Evolutionary conservation across 2,329 filamentous ascomycete genomes (phyloP).

Genomic region (Pseudocercospora vitis): DNA sequence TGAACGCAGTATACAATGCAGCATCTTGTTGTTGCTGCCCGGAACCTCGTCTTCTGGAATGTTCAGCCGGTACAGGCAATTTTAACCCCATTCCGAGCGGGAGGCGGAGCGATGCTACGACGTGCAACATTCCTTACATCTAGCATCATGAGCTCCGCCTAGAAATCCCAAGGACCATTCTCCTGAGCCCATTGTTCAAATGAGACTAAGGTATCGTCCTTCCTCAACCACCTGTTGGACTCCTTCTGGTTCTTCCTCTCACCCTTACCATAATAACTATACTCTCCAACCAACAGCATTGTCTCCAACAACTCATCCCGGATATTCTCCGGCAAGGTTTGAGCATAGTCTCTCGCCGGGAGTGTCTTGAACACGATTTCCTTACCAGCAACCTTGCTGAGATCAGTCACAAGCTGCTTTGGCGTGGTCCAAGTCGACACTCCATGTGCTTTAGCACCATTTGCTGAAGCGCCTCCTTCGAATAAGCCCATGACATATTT

Average conservation of each 20-base stretch:
- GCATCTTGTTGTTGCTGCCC: too few relatives aligned
- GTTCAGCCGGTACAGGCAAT: too few relatives aligned
- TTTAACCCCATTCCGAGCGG: too few relatives aligned
- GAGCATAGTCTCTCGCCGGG: constrained; percentile 28
- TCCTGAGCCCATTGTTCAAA: constrained; percentile 25
- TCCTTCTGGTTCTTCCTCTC: constrained; percentile 31
- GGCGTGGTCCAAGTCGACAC: constrained; percentile 34
- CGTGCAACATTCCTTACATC: not conserved
- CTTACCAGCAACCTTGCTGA: constrained; percentile 28
- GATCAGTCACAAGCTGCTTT: constrained; percentile 28
- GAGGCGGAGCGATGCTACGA: not conserved
- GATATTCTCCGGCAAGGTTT: constrained; percentile 30
- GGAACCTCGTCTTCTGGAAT: too few relatives aligned
- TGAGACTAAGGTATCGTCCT: constrained; percentile 24
- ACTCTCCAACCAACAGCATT: constrained; percentile 32
- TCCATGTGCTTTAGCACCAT: constrained; percentile 31
- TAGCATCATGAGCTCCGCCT: not conserved
- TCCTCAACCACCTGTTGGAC: constrained; percentile 30
- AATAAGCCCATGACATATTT: constrained; percentile 36
- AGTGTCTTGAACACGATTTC: constrained; percentile 31
- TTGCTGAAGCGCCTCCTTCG: constrained; percentile 27
- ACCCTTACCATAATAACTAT: constrained; percentile 33
- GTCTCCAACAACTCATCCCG: constrained; percentile 34
- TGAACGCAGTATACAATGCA: not conserved
- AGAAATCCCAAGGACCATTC: constrained; percentile 25